Conservation (phyloP, 2,329 filamentous ascomycete genomes). For the Fusarium fujikuroi region DNA sequence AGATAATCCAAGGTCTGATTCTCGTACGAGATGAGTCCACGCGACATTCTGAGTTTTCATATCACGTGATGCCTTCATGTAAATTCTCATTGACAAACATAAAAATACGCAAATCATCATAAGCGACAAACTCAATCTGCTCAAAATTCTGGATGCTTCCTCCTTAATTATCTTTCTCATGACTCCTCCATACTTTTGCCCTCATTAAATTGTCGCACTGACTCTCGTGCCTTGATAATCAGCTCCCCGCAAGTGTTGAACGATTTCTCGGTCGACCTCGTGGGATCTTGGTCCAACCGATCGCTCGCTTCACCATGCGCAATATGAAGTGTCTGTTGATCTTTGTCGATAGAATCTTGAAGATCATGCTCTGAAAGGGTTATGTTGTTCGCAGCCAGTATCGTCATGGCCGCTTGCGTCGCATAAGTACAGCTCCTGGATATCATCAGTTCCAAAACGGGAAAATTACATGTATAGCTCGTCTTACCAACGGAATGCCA, state of each 20-base stretch:
- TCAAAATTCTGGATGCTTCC: background rate
- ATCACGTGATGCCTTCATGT: background rate
- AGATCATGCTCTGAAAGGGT: background rate
- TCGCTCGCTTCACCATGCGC: background rate
- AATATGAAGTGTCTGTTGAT: background rate
- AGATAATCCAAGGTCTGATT: background rate
- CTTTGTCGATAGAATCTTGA: background rate
- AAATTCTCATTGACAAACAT: background rate
- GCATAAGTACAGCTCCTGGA: background rate
- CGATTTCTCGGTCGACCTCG: rapidly evolving
- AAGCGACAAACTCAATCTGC: too few relatives aligned
- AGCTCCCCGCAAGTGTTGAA: background rate
- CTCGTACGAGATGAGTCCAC: background rate
- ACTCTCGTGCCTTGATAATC: rapidly evolving
- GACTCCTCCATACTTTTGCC: rapidly evolving
- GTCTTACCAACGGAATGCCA: background rate
- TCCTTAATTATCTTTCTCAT: rapidly evolving
- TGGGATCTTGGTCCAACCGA: rapidly evolving
- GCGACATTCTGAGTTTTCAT: slow-evolving; percentile 10
- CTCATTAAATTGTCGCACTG: background rate
- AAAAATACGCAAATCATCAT: background rate
- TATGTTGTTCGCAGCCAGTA: background rate
- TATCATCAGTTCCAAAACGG: rapidly evolving
- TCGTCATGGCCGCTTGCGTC: background rate
- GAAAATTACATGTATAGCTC: rapidly evolving